Evolutionary conservation across 1,139 yeast species (phyloP).

Genomic region (Blastobotrys proliferans): DNA sequence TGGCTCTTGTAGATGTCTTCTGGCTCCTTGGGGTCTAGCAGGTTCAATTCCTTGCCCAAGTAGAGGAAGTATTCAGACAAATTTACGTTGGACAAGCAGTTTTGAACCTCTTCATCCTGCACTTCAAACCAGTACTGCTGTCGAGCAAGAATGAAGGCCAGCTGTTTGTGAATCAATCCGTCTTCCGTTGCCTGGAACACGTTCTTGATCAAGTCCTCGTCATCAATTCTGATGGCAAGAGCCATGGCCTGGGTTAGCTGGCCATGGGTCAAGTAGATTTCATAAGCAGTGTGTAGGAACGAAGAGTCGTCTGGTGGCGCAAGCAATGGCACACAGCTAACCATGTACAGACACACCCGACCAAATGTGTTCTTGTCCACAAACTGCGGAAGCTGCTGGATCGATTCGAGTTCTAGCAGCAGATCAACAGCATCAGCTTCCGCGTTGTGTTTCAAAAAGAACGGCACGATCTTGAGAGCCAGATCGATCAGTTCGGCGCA

Average conservation of each 20-base stretch:
- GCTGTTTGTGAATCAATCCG: conserved; percentile 72
- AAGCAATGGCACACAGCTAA: conserved; percentile 89
- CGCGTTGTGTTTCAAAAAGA: conserved; percentile 89
- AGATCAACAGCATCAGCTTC: conserved; percentile 98
- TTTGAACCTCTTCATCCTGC: conserved; percentile 76
- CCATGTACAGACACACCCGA: conserved; percentile 91
- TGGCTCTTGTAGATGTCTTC: conserved; percentile 94
- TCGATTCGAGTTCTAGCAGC: conserved; percentile 80
- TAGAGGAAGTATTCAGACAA: conserved; percentile 77
- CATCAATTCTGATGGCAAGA: conserved; percentile 84
- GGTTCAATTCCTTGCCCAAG: conserved; percentile 79
- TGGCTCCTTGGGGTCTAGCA: conserved; percentile 86
- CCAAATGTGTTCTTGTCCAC: conserved; percentile 82
- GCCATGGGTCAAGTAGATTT: conserved; percentile 74
- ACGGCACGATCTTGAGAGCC: conserved; percentile 78
- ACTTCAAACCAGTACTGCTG: conserved; percentile 77
- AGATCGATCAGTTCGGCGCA: conserved; percentile 51
- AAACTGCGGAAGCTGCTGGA: conserved; percentile 74
- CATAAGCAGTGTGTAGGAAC: conserved; percentile 85
- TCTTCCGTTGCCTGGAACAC: conserved; percentile 77
- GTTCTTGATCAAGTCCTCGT: conserved; percentile 67
- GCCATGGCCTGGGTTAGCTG: conserved; percentile 87
- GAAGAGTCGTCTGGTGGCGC: conserved; percentile 93
- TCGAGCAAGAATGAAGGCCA: conserved; percentile 84
- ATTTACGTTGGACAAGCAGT: conserved; percentile 75